Evolutionary conservation across 305 asterid genomes (phyloP), one percentile per base, ranked within the genome.

Genomic region (Fraxinus sp.): DNA sequence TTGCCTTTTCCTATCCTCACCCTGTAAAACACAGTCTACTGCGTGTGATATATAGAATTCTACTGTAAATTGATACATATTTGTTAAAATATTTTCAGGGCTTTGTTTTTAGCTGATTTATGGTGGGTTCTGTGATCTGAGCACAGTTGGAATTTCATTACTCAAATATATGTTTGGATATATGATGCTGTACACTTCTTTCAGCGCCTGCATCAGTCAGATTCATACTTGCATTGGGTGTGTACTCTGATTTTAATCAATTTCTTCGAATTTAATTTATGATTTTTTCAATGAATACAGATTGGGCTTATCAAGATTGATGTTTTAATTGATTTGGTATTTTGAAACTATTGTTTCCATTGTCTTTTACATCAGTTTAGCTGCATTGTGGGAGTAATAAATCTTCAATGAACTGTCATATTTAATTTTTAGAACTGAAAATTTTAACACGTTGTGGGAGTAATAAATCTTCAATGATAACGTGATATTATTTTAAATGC

Each of bases 221-320:
- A 79, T 89, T 83, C 89, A 85, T 32, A 87, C 90, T 87, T 89
- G 87, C 85, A 85, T 89, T 88, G 90, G 91, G 91, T 89, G 83
- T 49, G 89, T 82, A 39, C 73, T 83, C 85, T 77, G 86, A 20
- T 86, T 85, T 80, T 75, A 32, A 32, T 81, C 13, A 49, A 57
- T 62, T 6, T 46, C 35, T 46, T 68, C 41, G 33, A 11, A 5
- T 79, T 66, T 20, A 10, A 36, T n/a, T 33, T 57, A 32, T 37
- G 2, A 43, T 8, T 79, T 80, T 16, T 26, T 57, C n/a, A 39
- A 79, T 32, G 43, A 70, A 64, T 66, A 24, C 32, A 28, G 16
- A 64, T 20, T 9, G 73, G 7, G 73, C 16, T 24, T 24, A 64
- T 64, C 64, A 59, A 59, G 70, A 59, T 59, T 20, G 30, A 59